These are phyloP conservation scores for Abrus precatorius DNA, from an alignment of 306 rosid genomes.

Conservation along the genomic window DNA sequence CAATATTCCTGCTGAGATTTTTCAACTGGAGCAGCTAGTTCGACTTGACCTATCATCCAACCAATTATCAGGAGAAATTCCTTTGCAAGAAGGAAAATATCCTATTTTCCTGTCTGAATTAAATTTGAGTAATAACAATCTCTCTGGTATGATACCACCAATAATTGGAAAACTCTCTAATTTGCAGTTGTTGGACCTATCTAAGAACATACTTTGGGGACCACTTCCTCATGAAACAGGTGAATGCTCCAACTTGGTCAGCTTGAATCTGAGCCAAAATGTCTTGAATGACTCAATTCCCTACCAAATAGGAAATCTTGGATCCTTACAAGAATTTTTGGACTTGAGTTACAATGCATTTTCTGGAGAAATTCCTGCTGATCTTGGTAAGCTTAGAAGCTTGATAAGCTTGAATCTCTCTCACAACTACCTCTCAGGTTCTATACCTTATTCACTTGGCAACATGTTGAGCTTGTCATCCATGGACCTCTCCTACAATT, in stretches of 20 bases:
- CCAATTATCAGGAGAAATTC: conserved; percentile 61
- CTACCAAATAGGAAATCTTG: conserved; percentile 57
- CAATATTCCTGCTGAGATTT: conserved; percentile 58
- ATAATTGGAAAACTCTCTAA: conserved; percentile 55
- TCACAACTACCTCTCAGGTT: conserved; percentile 58
- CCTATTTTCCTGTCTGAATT: conserved; percentile 39
- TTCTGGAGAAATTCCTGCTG: conserved; percentile 55
- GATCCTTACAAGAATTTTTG: conserved; percentile 48
- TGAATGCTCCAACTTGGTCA: conserved; percentile 46
- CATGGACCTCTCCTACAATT: conserved; percentile 63
- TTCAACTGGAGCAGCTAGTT: conserved; percentile 41
- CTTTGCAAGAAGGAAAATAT: conserved; percentile 47
- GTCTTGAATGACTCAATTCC: conserved; percentile 61
- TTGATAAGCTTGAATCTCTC: conserved; percentile 66
- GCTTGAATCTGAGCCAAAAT: conserved; percentile 57
- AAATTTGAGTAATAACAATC: conserved; percentile 48
- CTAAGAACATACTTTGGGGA: conserved; percentile 58
- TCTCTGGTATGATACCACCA: conserved; percentile 57
- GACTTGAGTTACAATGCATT: conserved; percentile 69
- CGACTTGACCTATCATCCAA: conserved; percentile 60
- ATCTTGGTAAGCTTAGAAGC: conserved; percentile 51
- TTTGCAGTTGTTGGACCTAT: conserved; percentile 56
- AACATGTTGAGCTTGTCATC: conserved; percentile 56
- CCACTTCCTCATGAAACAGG: conserved; percentile 59
- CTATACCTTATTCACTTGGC: conserved; percentile 51